Evolutionary conservation across 768 basidiomycete species (phyloP).

Genomic region (Naganishia antarctica): DNA sequence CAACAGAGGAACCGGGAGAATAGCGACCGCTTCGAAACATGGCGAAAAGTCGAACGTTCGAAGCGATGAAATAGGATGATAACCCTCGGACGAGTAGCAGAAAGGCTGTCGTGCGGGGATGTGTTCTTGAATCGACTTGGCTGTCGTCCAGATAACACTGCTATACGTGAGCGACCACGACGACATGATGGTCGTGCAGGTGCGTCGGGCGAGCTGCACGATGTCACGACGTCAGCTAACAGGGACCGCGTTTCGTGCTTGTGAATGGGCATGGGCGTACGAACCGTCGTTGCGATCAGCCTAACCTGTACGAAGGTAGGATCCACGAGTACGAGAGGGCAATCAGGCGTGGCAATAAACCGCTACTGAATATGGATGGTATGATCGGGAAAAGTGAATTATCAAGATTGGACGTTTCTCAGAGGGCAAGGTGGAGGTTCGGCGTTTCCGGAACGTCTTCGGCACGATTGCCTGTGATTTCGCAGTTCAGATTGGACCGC

Average conservation of each 20-base stretch:
- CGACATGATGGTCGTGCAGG: background rate
- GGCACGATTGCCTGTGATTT: background rate
- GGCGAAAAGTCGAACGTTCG: conserved; percentile 71
- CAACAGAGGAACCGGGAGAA: conserved; percentile 58
- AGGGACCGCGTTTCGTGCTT: too few species aligned
- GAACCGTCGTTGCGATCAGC: too few species aligned
- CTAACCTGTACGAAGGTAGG: too few species aligned
- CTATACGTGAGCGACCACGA: background rate
- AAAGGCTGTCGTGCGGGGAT: background rate
- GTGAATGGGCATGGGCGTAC: too few species aligned
- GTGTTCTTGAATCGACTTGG: background rate
- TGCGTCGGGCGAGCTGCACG: background rate
- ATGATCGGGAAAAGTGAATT: background rate
- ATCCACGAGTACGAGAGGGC: too few species aligned
- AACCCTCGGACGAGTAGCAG: conserved; percentile 57
- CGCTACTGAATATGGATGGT: too few species aligned
- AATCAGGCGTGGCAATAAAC: too few species aligned
- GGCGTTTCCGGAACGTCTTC: conserved; percentile 2
- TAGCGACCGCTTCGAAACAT: conserved; percentile 72
- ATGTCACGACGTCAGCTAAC: too few species aligned
- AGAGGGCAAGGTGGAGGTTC: background rate
- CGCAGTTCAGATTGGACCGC: too few species aligned
- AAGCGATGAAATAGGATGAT: conserved; percentile 58
- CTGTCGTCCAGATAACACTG: conserved; percentile 14
- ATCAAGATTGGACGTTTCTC: too few species aligned